phyloP scores from a whole-genome alignment of 2,329 filamentous ascomycete genomes.

The Amesomyces nigricolor region DNA sequence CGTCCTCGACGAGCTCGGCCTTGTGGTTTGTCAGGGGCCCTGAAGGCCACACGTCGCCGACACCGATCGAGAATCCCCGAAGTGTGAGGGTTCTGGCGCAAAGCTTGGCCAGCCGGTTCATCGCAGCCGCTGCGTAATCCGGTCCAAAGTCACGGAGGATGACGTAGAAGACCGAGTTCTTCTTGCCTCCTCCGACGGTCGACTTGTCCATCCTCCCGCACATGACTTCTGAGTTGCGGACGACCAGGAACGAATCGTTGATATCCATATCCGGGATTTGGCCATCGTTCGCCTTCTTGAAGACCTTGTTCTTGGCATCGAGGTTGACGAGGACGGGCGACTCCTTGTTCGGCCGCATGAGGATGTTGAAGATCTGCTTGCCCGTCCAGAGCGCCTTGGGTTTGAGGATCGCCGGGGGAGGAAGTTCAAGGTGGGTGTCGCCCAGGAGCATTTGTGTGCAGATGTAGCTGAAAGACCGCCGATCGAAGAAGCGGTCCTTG shows the following conservation, averaged over 20 bases:
- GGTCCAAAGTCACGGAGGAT: slow-evolving; percentile 93
- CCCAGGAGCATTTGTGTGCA: slow-evolving; percentile 80
- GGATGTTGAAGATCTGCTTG: slow-evolving; percentile 89
- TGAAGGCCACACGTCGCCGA: slow-evolving; percentile 88
- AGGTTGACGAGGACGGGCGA: slow-evolving; percentile 82
- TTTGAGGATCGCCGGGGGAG: slow-evolving; percentile 79
- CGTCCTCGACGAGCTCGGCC: slow-evolving; percentile 65
- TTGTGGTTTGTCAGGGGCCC: slow-evolving; percentile 66
- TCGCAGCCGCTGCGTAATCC: slow-evolving; percentile 78
- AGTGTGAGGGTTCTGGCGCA: slow-evolving; percentile 86
- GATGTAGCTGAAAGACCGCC: slow-evolving; percentile 80
- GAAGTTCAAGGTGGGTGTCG: slow-evolving; percentile 72
- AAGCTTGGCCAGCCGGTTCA: slow-evolving; percentile 89
- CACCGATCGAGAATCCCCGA: slow-evolving; percentile 91
- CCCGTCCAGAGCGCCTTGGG: slow-evolving; percentile 90
- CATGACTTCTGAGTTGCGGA: slow-evolving; percentile 96
- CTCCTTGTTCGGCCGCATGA: slow-evolving; percentile 83
- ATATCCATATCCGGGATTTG: slow-evolving; percentile 66
- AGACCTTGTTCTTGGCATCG: slow-evolving; percentile 86
- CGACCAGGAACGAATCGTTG: slow-evolving; percentile 84
- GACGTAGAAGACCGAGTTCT: slow-evolving; percentile 95
- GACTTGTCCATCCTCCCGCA: slow-evolving; percentile 97
- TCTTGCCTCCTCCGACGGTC: slow-evolving; percentile 94
- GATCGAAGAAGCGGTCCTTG: slow-evolving; percentile 89
- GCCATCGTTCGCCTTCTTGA: slow-evolving; percentile 55